A percentile compares a stretch with the other conserved stretches of the same genome.
phyloP scores from a whole-genome alignment of 2,329 filamentous ascomycete genomes.

The Gremmenia infestans region DNA sequence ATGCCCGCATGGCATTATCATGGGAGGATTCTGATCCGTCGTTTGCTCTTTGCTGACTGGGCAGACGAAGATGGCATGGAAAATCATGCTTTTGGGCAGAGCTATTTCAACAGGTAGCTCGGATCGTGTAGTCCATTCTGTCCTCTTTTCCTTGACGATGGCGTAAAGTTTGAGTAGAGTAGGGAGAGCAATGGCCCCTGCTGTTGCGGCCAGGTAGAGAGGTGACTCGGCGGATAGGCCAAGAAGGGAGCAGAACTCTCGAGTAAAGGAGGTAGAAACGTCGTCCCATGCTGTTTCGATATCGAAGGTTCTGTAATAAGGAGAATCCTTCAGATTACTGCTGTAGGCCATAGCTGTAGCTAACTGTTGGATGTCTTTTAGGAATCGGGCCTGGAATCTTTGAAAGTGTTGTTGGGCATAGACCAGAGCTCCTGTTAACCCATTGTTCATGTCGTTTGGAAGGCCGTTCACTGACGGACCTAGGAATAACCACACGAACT shows the following conservation, averaged over 20 bases:
- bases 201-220: slow-evolving; percentile 86
- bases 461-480: slow-evolving; percentile 51
- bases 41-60: slow-evolving; percentile 96
- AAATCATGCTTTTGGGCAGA: slow-evolving; percentile 58
- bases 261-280: slow-evolving; percentile 79
- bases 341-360: slow-evolving; percentile 76
- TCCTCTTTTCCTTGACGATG: slow-evolving; percentile 83
- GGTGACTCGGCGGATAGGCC: slow-evolving; percentile 88
- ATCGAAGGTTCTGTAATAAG: slow-evolving; percentile 75
- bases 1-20: slow-evolving; percentile 96
- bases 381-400: slow-evolving; percentile 69
- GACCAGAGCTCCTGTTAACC: slow-evolving; percentile 59
- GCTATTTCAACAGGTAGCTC: slow-evolving; percentile 78
- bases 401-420: slow-evolving; percentile 75
- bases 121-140: slow-evolving; percentile 89
- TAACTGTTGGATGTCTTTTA: slow-evolving; percentile 75
- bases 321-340: slow-evolving; percentile 68
- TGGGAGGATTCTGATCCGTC: slow-evolving; percentile 86
- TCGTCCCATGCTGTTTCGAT: slow-evolving; percentile 74
- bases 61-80: slow-evolving; percentile 97
- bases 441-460: slow-evolving; percentile 49
- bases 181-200: slow-evolving; percentile 85
- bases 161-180: slow-evolving; percentile 82
- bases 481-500: slow-evolving; percentile 85
- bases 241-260: slow-evolving; percentile 89